These are phyloP conservation scores for Gelatoporia subvermispora DNA, from an alignment of 768 basidiomycete species.

Conservation along the genomic window DNA sequence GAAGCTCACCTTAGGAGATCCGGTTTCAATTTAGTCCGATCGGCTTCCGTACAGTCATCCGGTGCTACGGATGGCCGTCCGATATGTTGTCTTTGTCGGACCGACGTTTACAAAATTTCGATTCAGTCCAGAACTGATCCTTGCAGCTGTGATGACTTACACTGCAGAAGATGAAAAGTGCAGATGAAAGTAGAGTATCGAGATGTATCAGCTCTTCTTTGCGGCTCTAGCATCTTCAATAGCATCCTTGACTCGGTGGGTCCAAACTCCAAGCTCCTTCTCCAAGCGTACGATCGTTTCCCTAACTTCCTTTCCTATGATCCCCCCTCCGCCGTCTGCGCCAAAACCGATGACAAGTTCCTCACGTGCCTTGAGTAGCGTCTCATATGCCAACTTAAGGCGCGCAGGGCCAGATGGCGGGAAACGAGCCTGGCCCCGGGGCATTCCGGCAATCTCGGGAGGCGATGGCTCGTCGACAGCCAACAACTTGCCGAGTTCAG, in stretches of 20 bases:
- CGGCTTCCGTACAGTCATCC: too few relatives aligned
- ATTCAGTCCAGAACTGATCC: too few relatives aligned
- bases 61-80: too few relatives aligned
- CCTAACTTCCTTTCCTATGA: slow-evolving; percentile 60
- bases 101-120: too few relatives aligned
- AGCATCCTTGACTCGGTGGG: slow-evolving; percentile 52
- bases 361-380: slow-evolving; percentile 52
- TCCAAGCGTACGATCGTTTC: slow-evolving; percentile 57
- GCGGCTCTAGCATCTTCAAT: slow-evolving; percentile 36
- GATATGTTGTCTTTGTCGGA: too few relatives aligned
- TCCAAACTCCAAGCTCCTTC: slow-evolving; percentile 72
- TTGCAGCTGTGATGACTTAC: too few relatives aligned
- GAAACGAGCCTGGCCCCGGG: slow-evolving; percentile 29
- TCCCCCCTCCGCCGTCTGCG: slow-evolving; percentile 59
- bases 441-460: slow-evolving; percentile 11
- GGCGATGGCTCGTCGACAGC: slow-evolving; percentile 70
- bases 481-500: slow-evolving; percentile 79
- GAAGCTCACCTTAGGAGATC: too few relatives aligned
- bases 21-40: too few relatives aligned
- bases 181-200: background rate
- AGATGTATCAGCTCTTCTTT: background rate
- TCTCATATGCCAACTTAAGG: slow-evolving; percentile 60
- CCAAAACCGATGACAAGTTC: slow-evolving; percentile 76
- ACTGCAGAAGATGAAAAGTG: too few relatives aligned
- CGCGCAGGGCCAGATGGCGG: slow-evolving; percentile 66